Evolutionary conservation across 768 basidiomycete genomes (phyloP).

Genomic region (Sporobolomyces pararoseus): DNA sequence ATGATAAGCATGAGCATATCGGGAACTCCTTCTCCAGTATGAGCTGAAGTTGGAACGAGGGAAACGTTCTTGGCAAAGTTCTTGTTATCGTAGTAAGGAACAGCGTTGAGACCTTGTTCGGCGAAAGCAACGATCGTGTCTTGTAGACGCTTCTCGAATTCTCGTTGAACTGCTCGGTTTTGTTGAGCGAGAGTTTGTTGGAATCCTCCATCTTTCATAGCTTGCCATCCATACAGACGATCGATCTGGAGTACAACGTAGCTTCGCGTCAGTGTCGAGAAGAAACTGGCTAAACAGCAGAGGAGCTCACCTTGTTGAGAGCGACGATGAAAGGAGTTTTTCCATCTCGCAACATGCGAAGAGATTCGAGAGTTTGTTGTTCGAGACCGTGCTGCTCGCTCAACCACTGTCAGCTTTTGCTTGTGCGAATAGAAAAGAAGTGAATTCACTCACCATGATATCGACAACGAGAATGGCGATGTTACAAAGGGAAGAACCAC

Average conservation of each 20-base stretch:
- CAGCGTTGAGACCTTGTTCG: constrained; percentile 94
- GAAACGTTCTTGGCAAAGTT: constrained; percentile 89
- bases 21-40: constrained; percentile 96
- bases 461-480: constrained; percentile 98
- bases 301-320: constrained; percentile 73
- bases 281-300: constrained; percentile 18
- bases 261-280: background rate
- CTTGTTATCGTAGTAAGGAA: constrained; percentile 96
- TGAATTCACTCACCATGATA: constrained; percentile 72
- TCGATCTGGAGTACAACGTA: constrained; percentile 66
- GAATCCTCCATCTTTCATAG: constrained; percentile 89
- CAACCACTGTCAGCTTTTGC: background rate
- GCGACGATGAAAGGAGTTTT: constrained; percentile 99
- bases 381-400: constrained; percentile 79
- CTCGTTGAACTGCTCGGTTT: constrained; percentile 69
- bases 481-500: constrained; percentile 95
- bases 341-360: constrained; percentile 80
- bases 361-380: constrained; percentile 94
- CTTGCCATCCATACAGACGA: constrained; percentile 90
- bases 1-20: constrained; percentile 99
- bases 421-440: background rate
- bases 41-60: constrained; percentile 92
- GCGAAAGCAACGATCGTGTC: constrained; percentile 89
- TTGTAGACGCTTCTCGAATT: constrained; percentile 82
- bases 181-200: constrained; percentile 84